These are phyloP conservation scores for Tremella fuciformis DNA, from an alignment of 768 basidiomycete genomes.

Conservation along the genomic window DNA sequence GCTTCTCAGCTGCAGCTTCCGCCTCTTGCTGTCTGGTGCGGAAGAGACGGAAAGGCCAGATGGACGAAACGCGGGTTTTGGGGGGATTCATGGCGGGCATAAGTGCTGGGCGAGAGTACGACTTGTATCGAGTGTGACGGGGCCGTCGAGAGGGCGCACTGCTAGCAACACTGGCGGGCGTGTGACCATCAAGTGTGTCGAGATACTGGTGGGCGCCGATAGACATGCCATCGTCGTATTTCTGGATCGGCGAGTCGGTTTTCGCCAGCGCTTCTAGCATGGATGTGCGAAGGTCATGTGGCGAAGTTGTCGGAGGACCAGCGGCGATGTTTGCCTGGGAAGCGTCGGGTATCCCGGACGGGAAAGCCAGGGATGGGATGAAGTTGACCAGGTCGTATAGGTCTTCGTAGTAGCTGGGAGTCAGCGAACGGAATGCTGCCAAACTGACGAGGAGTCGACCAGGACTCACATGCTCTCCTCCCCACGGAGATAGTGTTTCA, in stretches of 20 bases:
- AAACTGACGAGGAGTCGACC: not conserved
- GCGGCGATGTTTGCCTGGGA: constrained; percentile 29
- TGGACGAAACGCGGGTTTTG: constrained; percentile 32
- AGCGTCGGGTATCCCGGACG: constrained; percentile 32
- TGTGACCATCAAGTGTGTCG: not conserved
- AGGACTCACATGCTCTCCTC: constrained; percentile 49
- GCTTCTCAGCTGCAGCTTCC: constrained; percentile 20
- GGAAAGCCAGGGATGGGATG: constrained; percentile 38
- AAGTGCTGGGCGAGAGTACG: not conserved
- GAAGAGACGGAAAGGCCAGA: constrained; percentile 27
- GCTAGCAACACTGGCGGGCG: too few species aligned
- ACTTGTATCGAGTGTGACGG: too few species aligned
- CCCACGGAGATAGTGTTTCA: constrained; percentile 50
- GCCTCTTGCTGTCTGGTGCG: constrained; percentile 19
- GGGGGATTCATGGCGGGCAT: constrained; percentile 35
- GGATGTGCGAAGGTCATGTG: constrained; percentile 9
- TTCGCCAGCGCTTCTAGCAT: constrained; percentile 6
- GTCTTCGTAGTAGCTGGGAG: constrained; percentile 47
- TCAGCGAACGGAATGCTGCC: not conserved
- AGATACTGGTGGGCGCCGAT: not conserved
- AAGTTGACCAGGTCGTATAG: constrained; percentile 47
- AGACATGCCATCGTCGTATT: not conserved
- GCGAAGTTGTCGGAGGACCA: constrained; percentile 11
- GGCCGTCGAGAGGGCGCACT: too few species aligned
- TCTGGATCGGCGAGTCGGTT: constrained; percentile 8